Evolutionary conservation across 2,329 filamentous ascomycete species (phyloP), one percentile per base, ranked within the genome.

Genomic region (Pseudogymnoascus sp.): DNA sequence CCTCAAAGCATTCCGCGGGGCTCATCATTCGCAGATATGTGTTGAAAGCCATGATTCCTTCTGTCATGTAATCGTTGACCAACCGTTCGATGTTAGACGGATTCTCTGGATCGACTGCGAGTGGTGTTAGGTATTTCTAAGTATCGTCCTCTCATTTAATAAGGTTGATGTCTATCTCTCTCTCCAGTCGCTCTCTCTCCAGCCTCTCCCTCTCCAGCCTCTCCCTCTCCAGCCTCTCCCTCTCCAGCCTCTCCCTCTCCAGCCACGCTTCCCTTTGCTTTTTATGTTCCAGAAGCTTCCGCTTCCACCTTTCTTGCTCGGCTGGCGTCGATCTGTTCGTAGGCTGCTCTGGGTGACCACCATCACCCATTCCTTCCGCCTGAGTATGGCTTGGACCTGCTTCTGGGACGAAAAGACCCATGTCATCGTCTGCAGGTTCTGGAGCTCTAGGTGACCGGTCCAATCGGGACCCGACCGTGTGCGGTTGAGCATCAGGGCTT

Each of bases 141-240:
- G 31, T 28, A 60, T 13, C 51, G 14, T 36, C 19, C 21, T 60
- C 51, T 10, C 31, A 31, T 16, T 2, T 31, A 8, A 31, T 25
- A 36, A 60, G 31, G 11, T 36, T 60, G 31, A 60, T 60, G 39
- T 43, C 39, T 43, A 43, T 43, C 60, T 63, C 60, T 62, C 28
- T 63, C 60, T 65, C 60, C 21, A 62, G 34, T 39, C 41, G 65
- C 63, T 65, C 61, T 16, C 36, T 57, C 41, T 64, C 51, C 25
- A 51, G 31, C 28, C 31, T 57, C 54, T 65, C 51, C 39, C 54
- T 21, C 16, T 48, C 51, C 48, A 62, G 16, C 25, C 62, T 28
- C 64, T 63, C 61, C n/a, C 57, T 16, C 61, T 65, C 62, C 37
- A 63, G 41, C 28, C 36, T 4, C 36, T 37, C 36, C 13, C 43